Evolutionary conservation across 2,329 filamentous ascomycete genomes (phyloP), one percentile per base, ranked within the genome.

Genomic region (Trichophyton mentagrophytes): DNA sequence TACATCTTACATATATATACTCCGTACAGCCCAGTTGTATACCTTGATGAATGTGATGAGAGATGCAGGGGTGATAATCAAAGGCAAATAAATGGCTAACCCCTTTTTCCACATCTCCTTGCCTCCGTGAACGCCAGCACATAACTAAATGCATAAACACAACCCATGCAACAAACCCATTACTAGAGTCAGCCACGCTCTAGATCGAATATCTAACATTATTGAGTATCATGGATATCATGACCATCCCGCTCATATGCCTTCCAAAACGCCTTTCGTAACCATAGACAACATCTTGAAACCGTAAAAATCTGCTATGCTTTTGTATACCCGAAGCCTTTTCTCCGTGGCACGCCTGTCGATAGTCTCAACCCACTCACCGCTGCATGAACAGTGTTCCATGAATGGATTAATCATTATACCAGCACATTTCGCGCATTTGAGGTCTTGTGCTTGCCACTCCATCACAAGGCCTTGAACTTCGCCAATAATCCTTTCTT

Each of bases 321-420:
- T 85, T 66, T 78, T 80, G 73, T 90, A 86, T 3, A 96, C 87
- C 47, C 73, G 79, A 68, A 97, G 67, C 70, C 78, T 81, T 70
- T 78, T 82, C 68, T 82, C 74, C 27, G 92, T 76, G 30, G 88
- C 87, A 33, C 81, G 83, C 65, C 81, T 79, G 66, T 85, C 82
- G 62, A 91, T 79, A 20, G 85, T 89, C 65, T 84, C 84, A 17
- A 80, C 81, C 93, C 93, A 99, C 62, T 82, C 82, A 2, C 93
- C 93, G 63, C 89, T 89, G 77, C 93, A 99, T 9, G 86, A 87
- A 74, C 95, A 99, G 73, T 97, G 91, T 72, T 96, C 92, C 85
- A 93, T 90, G 68, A 97, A 95, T 69, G 96, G 92, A 71, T 96
- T 97, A 46, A 89, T 80, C 69, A 90, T 79, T 44, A 96, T 74